Evolutionary conservation across 2,329 filamentous ascomycete genomes (phyloP).

Genomic region (Cladosporium austrohemisphaericum): DNA sequence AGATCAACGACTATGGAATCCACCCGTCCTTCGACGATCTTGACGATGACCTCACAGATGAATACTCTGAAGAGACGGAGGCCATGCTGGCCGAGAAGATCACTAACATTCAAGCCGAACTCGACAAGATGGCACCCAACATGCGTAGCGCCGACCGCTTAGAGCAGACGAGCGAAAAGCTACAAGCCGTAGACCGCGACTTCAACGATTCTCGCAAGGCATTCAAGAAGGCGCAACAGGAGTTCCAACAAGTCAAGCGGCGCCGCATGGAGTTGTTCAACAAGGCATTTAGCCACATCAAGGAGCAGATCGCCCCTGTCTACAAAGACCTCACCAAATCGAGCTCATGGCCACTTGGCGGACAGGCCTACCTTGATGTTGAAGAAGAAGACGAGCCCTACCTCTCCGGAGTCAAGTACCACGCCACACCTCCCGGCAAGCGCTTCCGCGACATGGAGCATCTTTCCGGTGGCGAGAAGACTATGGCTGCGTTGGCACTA

Average conservation of each 20-base stretch:
- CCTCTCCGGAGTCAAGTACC: conserved; percentile 92
- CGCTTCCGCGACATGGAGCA: conserved; percentile 99
- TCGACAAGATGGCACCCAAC: conserved; percentile 94
- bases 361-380: conserved; percentile 82
- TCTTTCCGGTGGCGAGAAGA: conserved; percentile 94
- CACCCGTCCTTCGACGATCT: conserved; percentile 79
- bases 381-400: conserved; percentile 97
- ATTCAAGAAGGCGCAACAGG: conserved; percentile 72
- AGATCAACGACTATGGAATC: conserved; percentile 86
- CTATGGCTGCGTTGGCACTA: conserved; percentile 93
- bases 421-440: conserved; percentile 97
- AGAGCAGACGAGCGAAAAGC: conserved; percentile 76
- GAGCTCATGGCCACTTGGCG: conserved; percentile 87
- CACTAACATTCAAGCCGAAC: conserved; percentile 65
- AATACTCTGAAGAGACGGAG: conserved; percentile 68
- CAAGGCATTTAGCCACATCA: conserved; percentile 91
- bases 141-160: conserved; percentile 93
- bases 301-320: conserved; percentile 86
- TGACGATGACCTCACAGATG: conserved; percentile 75
- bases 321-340: conserved; percentile 94
- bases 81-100: conserved; percentile 75
- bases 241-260: conserved; percentile 77
- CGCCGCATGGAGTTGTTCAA: conserved; percentile 88
- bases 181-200: conserved; percentile 80
- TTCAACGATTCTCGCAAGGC: conserved; percentile 78